These are phyloP conservation scores for Monilinia fructigena DNA, from an alignment of 2,329 filamentous ascomycete species.

Conservation along the genomic window DNA sequence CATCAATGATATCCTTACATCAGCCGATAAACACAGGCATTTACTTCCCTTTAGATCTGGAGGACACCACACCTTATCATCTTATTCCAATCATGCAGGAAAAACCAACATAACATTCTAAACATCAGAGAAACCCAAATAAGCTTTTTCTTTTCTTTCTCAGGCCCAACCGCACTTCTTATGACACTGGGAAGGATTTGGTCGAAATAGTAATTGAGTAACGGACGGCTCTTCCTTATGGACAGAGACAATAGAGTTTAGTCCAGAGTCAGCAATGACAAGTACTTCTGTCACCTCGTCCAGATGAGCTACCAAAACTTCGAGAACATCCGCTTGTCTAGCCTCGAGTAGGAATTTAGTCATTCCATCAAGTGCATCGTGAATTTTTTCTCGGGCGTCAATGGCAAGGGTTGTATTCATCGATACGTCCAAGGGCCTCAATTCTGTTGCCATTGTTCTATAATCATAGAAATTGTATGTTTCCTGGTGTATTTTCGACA, in stretches of 20 bases:
- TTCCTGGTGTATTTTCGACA: too few species aligned
- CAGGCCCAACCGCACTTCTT: constrained; percentile 36
- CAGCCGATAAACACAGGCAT: constrained; percentile 56
- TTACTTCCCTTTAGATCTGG: constrained; percentile 53
- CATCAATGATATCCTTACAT: neutral
- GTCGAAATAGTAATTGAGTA: constrained; percentile 55
- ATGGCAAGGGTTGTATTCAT: constrained; percentile 32
- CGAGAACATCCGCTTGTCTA: constrained; percentile 31
- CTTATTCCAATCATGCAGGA: constrained; percentile 56
- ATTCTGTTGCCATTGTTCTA: constrained; percentile 31
- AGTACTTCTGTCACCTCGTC: constrained; percentile 46
- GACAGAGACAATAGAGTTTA: constrained; percentile 44
- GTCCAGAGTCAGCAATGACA: constrained; percentile 42
- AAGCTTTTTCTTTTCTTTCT: constrained; percentile 37
- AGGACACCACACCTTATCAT: constrained; percentile 51
- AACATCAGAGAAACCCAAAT: constrained; percentile 58
- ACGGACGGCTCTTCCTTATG: constrained; percentile 48
- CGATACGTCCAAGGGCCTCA: constrained; percentile 23
- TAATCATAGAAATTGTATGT: constrained; percentile 26
- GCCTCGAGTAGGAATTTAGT: constrained; percentile 31
- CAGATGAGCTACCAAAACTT: constrained; percentile 35
- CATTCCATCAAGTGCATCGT: constrained; percentile 34
- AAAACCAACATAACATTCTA: constrained; percentile 58
- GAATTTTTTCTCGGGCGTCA: constrained; percentile 35
- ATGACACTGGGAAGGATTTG: constrained; percentile 45